Conservation (phyloP, 2,329 filamentous ascomycete genomes). For the Metarhizium anisopliae region DNA sequence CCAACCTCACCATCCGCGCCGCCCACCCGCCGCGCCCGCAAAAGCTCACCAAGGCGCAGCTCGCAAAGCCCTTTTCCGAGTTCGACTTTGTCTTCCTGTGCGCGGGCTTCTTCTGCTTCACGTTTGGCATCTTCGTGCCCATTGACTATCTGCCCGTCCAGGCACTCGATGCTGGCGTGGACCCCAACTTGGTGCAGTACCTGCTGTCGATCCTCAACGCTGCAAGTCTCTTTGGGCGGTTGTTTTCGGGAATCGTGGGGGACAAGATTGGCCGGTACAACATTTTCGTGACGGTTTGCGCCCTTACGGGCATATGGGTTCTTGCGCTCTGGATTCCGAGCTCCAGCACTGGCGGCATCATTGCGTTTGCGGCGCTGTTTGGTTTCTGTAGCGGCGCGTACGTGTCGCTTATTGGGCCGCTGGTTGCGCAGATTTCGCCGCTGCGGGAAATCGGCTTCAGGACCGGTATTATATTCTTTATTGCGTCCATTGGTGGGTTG, state of each 20-base stretch:
- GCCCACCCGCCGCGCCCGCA: slow-evolving; percentile 12
- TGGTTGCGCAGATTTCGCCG: slow-evolving; percentile 38
- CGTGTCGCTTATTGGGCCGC: slow-evolving; percentile 27
- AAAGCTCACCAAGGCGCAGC: slow-evolving; percentile 1
- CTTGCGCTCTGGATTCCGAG: slow-evolving; percentile 3
- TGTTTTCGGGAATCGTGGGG: slow-evolving; percentile 22
- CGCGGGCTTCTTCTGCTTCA: slow-evolving; percentile 20
- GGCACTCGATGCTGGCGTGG: slow-evolving; percentile 13
- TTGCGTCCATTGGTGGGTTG: slow-evolving; percentile 47
- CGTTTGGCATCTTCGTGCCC: slow-evolving; percentile 23
- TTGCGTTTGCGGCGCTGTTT: slow-evolving; percentile 31
- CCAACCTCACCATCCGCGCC: slow-evolving; percentile 17
- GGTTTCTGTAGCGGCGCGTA: slow-evolving; percentile 34
- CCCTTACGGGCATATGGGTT: slow-evolving; percentile 1
- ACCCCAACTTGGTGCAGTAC: slow-evolving; percentile 20
- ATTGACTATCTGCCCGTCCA: slow-evolving; percentile 19
- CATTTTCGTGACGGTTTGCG: slow-evolving; percentile 32
- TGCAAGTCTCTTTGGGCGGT: slow-evolving; percentile 26
- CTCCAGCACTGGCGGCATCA: slow-evolving; percentile 25
- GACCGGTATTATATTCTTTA: slow-evolving; percentile 34
- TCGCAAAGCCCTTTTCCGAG: slow-evolving; percentile 22
- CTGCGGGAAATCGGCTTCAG: slow-evolving; percentile 20
- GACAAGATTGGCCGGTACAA: slow-evolving; percentile 31
- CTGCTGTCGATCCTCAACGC: slow-evolving; percentile 30
- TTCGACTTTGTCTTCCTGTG: slow-evolving; percentile 17